Percentiles rank a stretch among this genome's conserved stretches.
Conservation (phyloP, 2,329 filamentous ascomycete genomes). For the Sporothrix euskadiensis region DNA sequence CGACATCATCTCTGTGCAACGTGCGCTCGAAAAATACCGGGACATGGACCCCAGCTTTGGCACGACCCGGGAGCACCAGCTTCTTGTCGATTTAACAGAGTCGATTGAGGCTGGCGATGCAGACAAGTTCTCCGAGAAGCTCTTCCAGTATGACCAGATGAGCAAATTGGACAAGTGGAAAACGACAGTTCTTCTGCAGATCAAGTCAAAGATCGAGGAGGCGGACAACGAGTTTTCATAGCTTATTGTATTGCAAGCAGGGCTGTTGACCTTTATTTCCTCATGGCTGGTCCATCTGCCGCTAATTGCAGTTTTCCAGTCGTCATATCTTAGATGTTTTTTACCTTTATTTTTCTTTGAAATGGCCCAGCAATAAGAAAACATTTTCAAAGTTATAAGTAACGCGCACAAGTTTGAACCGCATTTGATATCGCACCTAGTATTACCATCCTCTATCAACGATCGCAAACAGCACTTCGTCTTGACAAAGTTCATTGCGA, state of each 20-base stretch:
- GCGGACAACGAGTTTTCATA: constrained; percentile 44
- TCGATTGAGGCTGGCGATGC: constrained; percentile 76
- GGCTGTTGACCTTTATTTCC: neutral
- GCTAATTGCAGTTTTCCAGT: neutral
- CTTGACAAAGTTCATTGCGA: too few relatives aligned
- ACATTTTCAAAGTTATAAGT: too few relatives aligned
- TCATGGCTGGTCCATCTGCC: neutral
- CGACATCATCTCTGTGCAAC: constrained; percentile 75
- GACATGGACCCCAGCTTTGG: constrained; percentile 78
- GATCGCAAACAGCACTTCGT: too few relatives aligned
- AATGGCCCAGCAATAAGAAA: too few relatives aligned
- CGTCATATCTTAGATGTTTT: neutral
- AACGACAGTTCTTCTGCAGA: constrained; percentile 76
- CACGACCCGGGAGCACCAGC: constrained; percentile 75
- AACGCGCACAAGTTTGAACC: too few relatives aligned
- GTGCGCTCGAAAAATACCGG: constrained; percentile 78
- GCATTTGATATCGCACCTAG: too few relatives aligned
- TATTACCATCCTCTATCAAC: too few relatives aligned
- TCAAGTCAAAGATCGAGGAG: constrained; percentile 80
- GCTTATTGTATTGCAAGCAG: neutral
- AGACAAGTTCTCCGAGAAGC: constrained; percentile 79
- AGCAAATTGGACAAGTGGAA: constrained; percentile 98
- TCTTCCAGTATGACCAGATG: constrained; percentile 88
- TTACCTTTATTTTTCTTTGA: neutral
- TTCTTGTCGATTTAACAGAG: constrained; percentile 74